Percentiles rank a stretch among this genome's conserved stretches.
Conservation (phyloP, 2,329 filamentous ascomycete species). For the Neodidymelliopsis sp. region DNA sequence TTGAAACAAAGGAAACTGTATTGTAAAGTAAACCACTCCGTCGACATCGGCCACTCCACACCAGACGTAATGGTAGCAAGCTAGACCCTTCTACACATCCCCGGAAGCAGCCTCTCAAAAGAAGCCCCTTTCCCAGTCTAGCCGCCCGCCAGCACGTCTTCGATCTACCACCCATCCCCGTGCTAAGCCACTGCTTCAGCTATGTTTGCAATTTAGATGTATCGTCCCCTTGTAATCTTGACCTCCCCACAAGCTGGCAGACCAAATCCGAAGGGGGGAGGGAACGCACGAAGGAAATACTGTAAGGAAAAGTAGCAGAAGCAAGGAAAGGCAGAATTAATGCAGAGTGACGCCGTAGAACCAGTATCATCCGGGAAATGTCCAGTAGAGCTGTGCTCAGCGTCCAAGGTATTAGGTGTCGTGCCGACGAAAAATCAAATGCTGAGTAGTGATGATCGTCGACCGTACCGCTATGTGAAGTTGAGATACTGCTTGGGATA, state of each 20-base stretch:
- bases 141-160: slow-evolving; percentile 30
- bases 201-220: slow-evolving; percentile 47
- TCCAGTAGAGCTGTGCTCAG: slow-evolving; percentile 39
- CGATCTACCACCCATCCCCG: slow-evolving; percentile 30
- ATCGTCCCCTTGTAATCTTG: slow-evolving; percentile 47
- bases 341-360: slow-evolving; percentile 37
- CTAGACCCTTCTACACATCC: slow-evolving; percentile 33
- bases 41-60: slow-evolving; percentile 9
- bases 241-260: slow-evolving; percentile 53
- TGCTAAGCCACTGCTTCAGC: slow-evolving; percentile 26
- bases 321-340: slow-evolving; percentile 44
- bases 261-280: slow-evolving; percentile 48
- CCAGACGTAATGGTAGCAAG: slow-evolving; percentile 36
- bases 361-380: slow-evolving; percentile 38
- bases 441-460: slow-evolving; percentile 29
- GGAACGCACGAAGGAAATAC: slow-evolving; percentile 41
- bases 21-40: slow-evolving; percentile 23
- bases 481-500: slow-evolving; percentile 38
- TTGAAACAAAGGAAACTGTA: slow-evolving; percentile 20
- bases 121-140: slow-evolving; percentile 24
- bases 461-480: slow-evolving; percentile 32
- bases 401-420: slow-evolving; percentile 29
- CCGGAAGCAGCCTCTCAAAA: slow-evolving; percentile 41
- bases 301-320: slow-evolving; percentile 30
- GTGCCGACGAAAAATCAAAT: slow-evolving; percentile 24